These are phyloP conservation scores for Jamesozyma gamospora DNA, from an alignment of 805 yeast species.

Conservation along the genomic window DNA sequence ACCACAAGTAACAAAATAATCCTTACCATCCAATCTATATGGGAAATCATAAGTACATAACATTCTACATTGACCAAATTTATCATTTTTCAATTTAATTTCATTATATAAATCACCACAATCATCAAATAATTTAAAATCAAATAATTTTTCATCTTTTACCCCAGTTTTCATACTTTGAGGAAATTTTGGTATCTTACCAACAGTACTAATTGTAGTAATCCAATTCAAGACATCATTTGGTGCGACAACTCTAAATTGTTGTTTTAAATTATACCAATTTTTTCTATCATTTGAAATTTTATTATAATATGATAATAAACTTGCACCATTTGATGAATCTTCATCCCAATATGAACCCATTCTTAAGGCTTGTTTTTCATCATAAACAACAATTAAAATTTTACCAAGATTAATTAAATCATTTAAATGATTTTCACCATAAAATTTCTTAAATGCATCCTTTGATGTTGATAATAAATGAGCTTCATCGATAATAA, in stretches of 20 bases:
- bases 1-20: conserved; percentile 36
- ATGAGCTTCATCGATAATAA: conserved; percentile 40
- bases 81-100: conserved; percentile 23
- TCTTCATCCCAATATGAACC: conserved; percentile 36
- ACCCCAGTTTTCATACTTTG: conserved; percentile 9
- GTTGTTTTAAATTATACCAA: conserved; percentile 31
- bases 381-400: conserved; percentile 36
- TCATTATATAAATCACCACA: conserved; percentile 35
- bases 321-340: conserved; percentile 31
- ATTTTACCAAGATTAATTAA: conserved; percentile 32
- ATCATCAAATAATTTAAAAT: conserved; percentile 33
- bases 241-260: conserved; percentile 35
- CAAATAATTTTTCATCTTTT: conserved; percentile 16
- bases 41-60: conserved; percentile 39
- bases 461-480: conserved; percentile 35
- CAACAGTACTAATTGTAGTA: conserved; percentile 27
- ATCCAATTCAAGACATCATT: conserved; percentile 35
- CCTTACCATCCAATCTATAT: conserved; percentile 36
- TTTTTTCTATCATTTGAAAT: conserved; percentile 13
- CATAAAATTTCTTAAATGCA: conserved; percentile 36
- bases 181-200: conserved; percentile 31
- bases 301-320: conserved; percentile 16
- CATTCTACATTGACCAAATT: conserved; percentile 35
- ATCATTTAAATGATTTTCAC: conserved; percentile 36
- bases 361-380: conserved; percentile 37